These are phyloP conservation scores for Anthracocystis walkeri DNA, from an alignment of 1,284 basidiomycete genomes.

Conservation along the genomic window DNA sequence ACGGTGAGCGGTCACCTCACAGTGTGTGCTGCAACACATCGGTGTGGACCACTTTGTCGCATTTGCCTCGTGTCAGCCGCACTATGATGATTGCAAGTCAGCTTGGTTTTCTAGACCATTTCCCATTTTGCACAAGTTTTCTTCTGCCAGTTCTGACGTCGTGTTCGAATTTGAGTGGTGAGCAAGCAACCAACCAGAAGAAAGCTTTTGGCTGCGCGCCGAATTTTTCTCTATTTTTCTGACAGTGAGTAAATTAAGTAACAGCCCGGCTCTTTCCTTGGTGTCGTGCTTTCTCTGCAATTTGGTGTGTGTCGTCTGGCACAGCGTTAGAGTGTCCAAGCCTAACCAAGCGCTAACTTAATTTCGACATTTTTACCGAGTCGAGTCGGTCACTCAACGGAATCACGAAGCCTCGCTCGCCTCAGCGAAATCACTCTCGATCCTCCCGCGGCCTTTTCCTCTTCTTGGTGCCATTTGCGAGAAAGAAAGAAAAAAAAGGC, in stretches of 20 bases:
- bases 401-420: not conserved
- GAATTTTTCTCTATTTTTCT: not conserved
- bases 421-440: not conserved
- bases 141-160: slow-evolving; percentile 6
- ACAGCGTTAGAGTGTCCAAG: too few relatives aligned
- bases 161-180: slow-evolving; percentile 6
- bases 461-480: not conserved
- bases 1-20: too few relatives aligned
- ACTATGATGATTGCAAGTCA: not conserved
- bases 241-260: too few relatives aligned
- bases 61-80: too few relatives aligned
- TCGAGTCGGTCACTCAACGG: too few relatives aligned
- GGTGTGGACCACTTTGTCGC: too few relatives aligned
- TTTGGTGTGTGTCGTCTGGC: not conserved
- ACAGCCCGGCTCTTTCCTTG: slow-evolving; percentile 3
- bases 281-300: not conserved
- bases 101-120: not conserved
- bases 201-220: slow-evolving; percentile 1
- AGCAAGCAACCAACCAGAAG: slow-evolving; percentile 7
- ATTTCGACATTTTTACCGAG: too few relatives aligned
- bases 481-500: not conserved
- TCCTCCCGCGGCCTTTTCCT: slow-evolving; percentile 5
- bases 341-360: too few relatives aligned
- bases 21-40: too few relatives aligned
- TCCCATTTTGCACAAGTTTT: not conserved